phyloP scores from a whole-genome alignment of 176 grass and related monocot genomes.

The Puccinellia tenuiflora region DNA sequence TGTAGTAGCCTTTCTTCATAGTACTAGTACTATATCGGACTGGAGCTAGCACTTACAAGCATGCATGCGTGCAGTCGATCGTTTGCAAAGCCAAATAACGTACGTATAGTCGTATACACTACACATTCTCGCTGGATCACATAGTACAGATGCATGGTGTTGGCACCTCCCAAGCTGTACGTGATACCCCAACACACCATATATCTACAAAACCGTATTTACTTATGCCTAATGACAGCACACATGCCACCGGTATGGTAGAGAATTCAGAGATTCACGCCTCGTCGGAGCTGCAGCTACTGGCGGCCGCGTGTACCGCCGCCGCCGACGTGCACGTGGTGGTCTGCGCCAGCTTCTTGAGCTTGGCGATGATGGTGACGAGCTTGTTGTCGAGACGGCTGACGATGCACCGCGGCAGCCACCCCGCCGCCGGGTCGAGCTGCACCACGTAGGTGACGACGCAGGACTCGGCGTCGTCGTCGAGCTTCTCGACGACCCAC shows the following conservation, averaged over 20 bases:
- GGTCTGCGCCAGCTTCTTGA: slow-evolving; percentile 68
- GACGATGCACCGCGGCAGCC: slow-evolving; percentile 86
- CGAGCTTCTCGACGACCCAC: slow-evolving; percentile 91
- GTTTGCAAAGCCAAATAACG: background rate
- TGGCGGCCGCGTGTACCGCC: background rate
- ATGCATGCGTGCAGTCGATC: background rate
- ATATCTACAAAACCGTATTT: slow-evolving; percentile 36
- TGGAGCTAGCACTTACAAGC: too few species aligned
- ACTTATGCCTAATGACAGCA: background rate
- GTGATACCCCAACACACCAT: background rate
- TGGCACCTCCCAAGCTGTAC: background rate
- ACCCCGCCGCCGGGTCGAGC: slow-evolving; percentile 77
- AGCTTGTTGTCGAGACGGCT: slow-evolving; percentile 87
- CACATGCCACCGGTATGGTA: background rate
- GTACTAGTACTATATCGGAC: too few species aligned
- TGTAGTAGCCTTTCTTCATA: too few species aligned
- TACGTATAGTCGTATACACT: background rate
- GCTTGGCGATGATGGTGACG: slow-evolving; percentile 80
- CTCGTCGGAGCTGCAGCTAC: background rate
- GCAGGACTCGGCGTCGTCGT: slow-evolving; percentile 50
- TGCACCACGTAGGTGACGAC: slow-evolving; percentile 88
- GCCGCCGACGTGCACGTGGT: background rate
- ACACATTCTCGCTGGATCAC: slow-evolving; percentile 5
- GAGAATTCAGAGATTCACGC: background rate
- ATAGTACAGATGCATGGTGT: background rate